Evolutionary conservation across 1,284 basidiomycete species (phyloP).

Genomic region (Vanrija pseudolonga): DNA sequence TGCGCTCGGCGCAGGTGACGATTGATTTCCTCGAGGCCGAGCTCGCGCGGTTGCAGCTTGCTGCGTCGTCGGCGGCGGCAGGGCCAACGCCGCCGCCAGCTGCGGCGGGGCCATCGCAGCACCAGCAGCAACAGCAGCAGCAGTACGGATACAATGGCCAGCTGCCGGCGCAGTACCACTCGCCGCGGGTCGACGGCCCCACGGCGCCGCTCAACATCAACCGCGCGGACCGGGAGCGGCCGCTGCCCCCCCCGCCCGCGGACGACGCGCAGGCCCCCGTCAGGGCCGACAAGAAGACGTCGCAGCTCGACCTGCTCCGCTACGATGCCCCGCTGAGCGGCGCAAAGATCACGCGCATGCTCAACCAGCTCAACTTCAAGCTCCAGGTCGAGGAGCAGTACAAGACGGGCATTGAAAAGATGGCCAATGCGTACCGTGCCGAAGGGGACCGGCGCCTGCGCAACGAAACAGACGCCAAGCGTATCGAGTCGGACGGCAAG

Average conservation of each 20-base stretch:
- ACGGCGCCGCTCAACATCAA: slow-evolving; percentile 7
- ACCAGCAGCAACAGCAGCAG: too few relatives aligned
- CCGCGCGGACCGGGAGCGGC: slow-evolving; percentile 6
- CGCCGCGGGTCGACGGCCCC: not conserved
- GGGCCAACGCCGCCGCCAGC: not conserved
- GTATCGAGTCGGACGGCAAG: slow-evolving; percentile 91
- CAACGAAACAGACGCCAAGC: slow-evolving; percentile 87
- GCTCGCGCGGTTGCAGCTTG: slow-evolving; percentile 42
- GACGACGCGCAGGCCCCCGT: slow-evolving; percentile 1
- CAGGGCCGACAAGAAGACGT: slow-evolving; percentile 36
- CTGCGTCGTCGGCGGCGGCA: not conserved
- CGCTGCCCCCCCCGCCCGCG: slow-evolving; percentile 7
- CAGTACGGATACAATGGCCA: not conserved
- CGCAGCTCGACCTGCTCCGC: slow-evolving; percentile 76
- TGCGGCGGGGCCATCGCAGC: not conserved
- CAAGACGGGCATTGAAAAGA: slow-evolving; percentile 98
- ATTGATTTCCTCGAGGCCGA: slow-evolving; percentile 49
- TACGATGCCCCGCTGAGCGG: slow-evolving; percentile 95
- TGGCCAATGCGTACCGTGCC: slow-evolving; percentile 89
- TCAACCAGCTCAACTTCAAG: slow-evolving; percentile 99
- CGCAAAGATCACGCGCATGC: slow-evolving; percentile 95
- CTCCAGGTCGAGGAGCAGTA: slow-evolving; percentile 98
- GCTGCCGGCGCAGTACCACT: not conserved
- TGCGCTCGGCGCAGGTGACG: slow-evolving; percentile 44
- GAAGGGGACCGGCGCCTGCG: slow-evolving; percentile 94